Percentiles rank a stretch among this genome's conserved stretches.
Conservation (phyloP, 306 rosid genomes). For the Rosa rugosa region DNA sequence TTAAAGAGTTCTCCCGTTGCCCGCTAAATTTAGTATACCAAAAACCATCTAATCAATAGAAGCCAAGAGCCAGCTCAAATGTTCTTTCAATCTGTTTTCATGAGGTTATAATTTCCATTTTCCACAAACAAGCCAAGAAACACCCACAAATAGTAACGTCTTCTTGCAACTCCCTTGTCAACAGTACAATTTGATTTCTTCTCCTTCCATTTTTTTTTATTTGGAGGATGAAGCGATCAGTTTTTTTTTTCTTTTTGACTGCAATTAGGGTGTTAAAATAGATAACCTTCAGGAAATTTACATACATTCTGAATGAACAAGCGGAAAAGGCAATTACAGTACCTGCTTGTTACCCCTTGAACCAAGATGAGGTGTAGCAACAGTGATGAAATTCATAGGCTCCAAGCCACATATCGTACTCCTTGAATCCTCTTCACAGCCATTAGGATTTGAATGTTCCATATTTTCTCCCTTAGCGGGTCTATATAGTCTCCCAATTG, state of each 20-base stretch:
- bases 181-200: background rate
- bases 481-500: constrained; percentile 79
- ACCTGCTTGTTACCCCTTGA: constrained; percentile 99
- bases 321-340: background rate
- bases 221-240: background rate
- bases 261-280: background rate
- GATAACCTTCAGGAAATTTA: background rate
- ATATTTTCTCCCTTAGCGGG: constrained; percentile 41
- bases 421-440: constrained; percentile 34
- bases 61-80: background rate
- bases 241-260: background rate
- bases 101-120: background rate
- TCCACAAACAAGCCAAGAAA: background rate
- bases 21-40: background rate
- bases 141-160: background rate
- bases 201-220: background rate
- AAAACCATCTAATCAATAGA: background rate
- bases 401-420: constrained; percentile 81
- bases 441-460: constrained; percentile 37
- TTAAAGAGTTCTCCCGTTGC: background rate
- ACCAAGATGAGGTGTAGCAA: constrained; percentile 97
- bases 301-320: background rate
- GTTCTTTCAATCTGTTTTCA: background rate
- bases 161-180: background rate
- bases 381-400: constrained; percentile 82